Conservation (phyloP, 164 flowering plant genomes). For the Magnolia sinica region DNA sequence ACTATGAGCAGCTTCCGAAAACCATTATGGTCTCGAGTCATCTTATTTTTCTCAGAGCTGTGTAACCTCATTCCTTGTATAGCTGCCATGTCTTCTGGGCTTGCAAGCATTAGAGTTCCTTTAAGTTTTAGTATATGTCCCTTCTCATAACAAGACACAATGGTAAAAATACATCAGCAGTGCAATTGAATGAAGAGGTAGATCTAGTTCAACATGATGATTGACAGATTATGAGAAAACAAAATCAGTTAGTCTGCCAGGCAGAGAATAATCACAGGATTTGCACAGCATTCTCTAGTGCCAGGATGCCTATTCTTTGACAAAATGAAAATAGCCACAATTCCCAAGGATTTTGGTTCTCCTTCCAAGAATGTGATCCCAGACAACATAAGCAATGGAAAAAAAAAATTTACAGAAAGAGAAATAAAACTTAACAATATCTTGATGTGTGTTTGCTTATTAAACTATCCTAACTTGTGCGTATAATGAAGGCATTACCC, state of each 20-base stretch:
- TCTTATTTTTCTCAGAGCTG: slow-evolving; percentile 83
- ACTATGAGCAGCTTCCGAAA: slow-evolving; percentile 86
- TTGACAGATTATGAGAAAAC: no score
- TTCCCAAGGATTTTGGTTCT: no score
- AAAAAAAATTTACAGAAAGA: no score
- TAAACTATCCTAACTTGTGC: no score
- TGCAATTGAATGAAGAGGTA: neutral
- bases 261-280: neutral
- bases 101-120: slow-evolving; percentile 94
- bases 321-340: neutral
- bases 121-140: slow-evolving; percentile 92
- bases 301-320: no score
- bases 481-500: no score
- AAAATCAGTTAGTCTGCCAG: neutral
- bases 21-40: slow-evolving; percentile 97
- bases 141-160: slow-evolving; percentile 33
- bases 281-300: neutral
- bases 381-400: no score
- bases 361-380: no score
- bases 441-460: no score
- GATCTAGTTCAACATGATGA: neutral
- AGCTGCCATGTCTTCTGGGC: slow-evolving; percentile 78
- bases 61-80: slow-evolving; percentile 82
- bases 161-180: neutral
- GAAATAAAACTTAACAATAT: no score